Evolutionary conservation across 176 grass and related monocot species (phyloP).

Genomic region (Secale cereale): DNA sequence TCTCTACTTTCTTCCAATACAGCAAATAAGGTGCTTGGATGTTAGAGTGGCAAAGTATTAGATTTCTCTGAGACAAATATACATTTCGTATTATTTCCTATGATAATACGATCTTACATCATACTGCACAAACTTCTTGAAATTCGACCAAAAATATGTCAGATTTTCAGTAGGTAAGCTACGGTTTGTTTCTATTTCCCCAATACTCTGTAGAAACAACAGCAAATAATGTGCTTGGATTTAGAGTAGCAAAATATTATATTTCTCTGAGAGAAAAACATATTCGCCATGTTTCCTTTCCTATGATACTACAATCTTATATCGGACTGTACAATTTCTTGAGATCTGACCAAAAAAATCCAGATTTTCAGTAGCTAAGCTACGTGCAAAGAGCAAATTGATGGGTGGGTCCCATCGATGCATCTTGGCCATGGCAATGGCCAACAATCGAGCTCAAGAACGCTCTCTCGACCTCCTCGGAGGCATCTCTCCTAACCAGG

Average conservation of each 20-base stretch:
- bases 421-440: slow-evolving; percentile 2
- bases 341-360: not conserved
- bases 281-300: not conserved
- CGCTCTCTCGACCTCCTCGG: slow-evolving; percentile 40
- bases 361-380: not conserved
- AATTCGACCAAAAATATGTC: not conserved
- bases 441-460: slow-evolving; percentile 44
- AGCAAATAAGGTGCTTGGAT: no score
- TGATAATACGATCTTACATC: not conserved
- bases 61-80: not conserved
- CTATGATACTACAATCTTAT: not conserved
- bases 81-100: not conserved
- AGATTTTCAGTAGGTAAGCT: not conserved
- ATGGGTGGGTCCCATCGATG: not conserved
- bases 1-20: not conserved
- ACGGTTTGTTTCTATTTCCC: no score
- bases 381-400: not conserved
- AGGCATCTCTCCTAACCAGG: slow-evolving; percentile 36
- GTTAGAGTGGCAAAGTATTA: not conserved
- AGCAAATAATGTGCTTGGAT: no score
- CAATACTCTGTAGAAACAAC: slow-evolving; percentile 6
- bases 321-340: not conserved
- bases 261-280: no score
- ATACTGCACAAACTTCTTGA: not conserved
- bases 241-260: no score